Conservation (phyloP, 768 basidiomycete genomes). For the Solioccasus polychromus region DNA sequence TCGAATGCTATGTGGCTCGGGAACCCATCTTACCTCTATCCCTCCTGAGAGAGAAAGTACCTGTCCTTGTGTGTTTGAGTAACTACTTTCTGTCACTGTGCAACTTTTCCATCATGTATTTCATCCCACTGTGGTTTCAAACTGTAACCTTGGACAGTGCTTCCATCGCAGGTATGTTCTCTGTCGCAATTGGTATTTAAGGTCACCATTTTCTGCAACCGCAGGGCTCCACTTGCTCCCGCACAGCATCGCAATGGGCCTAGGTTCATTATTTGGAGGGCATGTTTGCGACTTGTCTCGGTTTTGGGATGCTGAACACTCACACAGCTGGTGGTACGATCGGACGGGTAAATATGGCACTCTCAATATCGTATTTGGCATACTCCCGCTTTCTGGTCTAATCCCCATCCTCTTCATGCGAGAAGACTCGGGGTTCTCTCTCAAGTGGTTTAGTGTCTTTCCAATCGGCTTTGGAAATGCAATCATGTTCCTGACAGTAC, state of each 20-base stretch:
- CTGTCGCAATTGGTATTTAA: neutral
- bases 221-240: constrained; percentile 14
- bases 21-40: constrained; percentile 13
- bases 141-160: constrained; percentile 11
- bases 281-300: neutral
- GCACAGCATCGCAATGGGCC: constrained; percentile 11
- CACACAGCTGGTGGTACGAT: constrained; percentile 8
- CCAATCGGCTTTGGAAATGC: constrained; percentile 17
- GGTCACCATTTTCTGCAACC: neutral
- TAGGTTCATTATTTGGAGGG: constrained; percentile 13
- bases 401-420: constrained; percentile 8
- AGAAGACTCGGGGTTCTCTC: constrained; percentile 5
- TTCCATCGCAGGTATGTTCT: constrained; percentile 7
- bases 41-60: constrained; percentile 7
- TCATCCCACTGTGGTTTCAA: constrained; percentile 16
- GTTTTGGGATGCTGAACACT: neutral
- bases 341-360: constrained; percentile 11
- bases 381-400: constrained; percentile 10
- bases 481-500: constrained; percentile 11
- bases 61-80: constrained; percentile 5
- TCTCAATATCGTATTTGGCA: constrained; percentile 10
- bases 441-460: constrained; percentile 14
- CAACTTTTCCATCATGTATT: constrained; percentile 16
- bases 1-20: constrained; percentile 4
- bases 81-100: constrained; percentile 7